Percentiles rank a stretch among this genome's conserved stretches.
Evolutionary conservation across 441 rosid genomes (phyloP).

Genomic region (Euphorbia schlechtendalii): DNA sequence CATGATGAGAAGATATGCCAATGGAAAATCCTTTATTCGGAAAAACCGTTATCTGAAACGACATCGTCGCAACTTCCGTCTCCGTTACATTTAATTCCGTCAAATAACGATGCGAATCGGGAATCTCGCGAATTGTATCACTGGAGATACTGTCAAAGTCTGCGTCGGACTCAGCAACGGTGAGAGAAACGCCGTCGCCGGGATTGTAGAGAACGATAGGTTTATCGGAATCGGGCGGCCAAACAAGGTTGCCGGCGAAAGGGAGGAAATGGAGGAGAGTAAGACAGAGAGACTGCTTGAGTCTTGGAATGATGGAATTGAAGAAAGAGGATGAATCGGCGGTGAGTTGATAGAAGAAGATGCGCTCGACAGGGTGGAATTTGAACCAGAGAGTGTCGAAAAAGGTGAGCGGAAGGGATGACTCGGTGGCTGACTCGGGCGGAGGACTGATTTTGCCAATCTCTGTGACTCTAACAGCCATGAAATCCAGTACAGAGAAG

Average conservation of each 20-base stretch:
- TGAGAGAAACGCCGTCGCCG: slow-evolving; percentile 16
- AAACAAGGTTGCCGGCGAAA: slow-evolving; percentile 20
- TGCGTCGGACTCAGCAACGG: slow-evolving; percentile 20
- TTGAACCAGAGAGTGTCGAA: slow-evolving; percentile 3
- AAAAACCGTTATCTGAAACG: slow-evolving; percentile 14
- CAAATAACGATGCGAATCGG: slow-evolving; percentile 2
- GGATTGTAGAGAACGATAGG: slow-evolving; percentile 10
- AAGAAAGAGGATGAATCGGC: background rate
- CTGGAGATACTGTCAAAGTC: slow-evolving; percentile 6
- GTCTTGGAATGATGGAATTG: slow-evolving; percentile 14
- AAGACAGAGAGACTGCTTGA: slow-evolving; percentile 23
- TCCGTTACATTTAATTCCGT: slow-evolving; percentile 10
- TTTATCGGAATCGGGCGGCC: background rate
- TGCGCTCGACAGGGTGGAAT: background rate
- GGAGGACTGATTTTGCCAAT: too few relatives aligned
- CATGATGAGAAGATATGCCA: slow-evolving; percentile 9
- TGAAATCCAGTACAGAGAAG: too few relatives aligned
- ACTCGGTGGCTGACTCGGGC: too few relatives aligned
- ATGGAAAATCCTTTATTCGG: slow-evolving; percentile 11
- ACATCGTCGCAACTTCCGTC: background rate
- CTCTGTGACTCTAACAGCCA: too few relatives aligned
- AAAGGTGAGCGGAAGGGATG: background rate
- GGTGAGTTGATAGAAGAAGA: slow-evolving; percentile 8
- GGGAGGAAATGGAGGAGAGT: too few relatives aligned
- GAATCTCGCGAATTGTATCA: background rate